Conservation (phyloP, 2,329 filamentous ascomycete species). For the Aspergillus vadensis region DNA sequence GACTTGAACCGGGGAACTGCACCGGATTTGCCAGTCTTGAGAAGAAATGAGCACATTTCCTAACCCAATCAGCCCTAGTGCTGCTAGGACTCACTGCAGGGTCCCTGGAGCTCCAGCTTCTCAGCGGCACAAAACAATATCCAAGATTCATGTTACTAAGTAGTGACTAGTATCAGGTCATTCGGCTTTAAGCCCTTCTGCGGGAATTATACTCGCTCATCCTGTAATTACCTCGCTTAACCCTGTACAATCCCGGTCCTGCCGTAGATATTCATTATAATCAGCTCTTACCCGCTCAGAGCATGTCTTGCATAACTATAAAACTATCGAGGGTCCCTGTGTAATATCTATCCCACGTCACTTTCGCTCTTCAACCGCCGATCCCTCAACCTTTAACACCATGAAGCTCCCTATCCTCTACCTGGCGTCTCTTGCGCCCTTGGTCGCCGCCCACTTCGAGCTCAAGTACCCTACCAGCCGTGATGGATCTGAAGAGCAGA, state of each 20-base stretch:
- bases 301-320: not conserved
- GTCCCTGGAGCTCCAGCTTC: not conserved
- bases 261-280: no score
- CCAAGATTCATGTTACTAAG: not conserved
- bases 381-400: not conserved
- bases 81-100: not conserved
- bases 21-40: slow-evolving; percentile 18
- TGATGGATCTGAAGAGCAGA: slow-evolving; percentile 52
- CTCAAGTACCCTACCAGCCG: slow-evolving; percentile 56
- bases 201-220: not conserved
- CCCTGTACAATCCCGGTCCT: not conserved
- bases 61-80: slow-evolving; percentile 19
- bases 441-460: slow-evolving; percentile 58
- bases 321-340: not conserved
- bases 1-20: not conserved
- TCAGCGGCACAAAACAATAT: not conserved
- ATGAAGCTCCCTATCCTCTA: slow-evolving; percentile 40
- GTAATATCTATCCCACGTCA: not conserved
- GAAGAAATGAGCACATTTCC: slow-evolving; percentile 37
- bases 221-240: not conserved
- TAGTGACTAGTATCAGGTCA: not conserved
- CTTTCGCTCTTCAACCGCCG: not conserved
- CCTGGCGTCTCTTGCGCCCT: slow-evolving; percentile 46
- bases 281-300: not conserved
- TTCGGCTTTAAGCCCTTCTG: not conserved